Percentiles rank a stretch among this genome's conserved stretches.
Conservation (phyloP, 176 grass and related monocot species). For the Phragmites australis region DNA sequence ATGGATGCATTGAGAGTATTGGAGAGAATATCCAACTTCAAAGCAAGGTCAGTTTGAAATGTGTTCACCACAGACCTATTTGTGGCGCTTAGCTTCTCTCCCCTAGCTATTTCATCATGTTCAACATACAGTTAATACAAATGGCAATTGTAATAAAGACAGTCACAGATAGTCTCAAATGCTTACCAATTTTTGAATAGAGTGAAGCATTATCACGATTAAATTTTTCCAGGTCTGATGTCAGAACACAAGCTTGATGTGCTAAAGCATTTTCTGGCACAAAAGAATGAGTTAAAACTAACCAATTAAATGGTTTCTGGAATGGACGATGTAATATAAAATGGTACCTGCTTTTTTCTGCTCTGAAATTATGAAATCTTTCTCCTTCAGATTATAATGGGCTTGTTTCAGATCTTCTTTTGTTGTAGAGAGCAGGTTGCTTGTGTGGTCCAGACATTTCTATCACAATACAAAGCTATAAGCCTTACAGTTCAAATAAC, state of each 20-base stretch:
- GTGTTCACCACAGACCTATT: conserved; percentile 84
- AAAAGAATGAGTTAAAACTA: conserved; percentile 9
- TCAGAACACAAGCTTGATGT: conserved; percentile 87
- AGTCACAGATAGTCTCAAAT: conserved; percentile 8
- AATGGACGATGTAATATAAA: background rate
- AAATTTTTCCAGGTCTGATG: conserved; percentile 88
- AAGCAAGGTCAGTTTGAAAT: conserved; percentile 70
- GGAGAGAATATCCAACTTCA: conserved; percentile 72
- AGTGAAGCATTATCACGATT: conserved; percentile 75
- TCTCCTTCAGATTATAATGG: conserved; percentile 79
- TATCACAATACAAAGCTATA: conserved; percentile 35
- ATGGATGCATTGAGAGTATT: conserved; percentile 69
- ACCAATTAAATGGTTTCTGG: background rate
- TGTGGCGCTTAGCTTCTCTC: conserved; percentile 69
- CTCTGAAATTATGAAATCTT: conserved; percentile 84
- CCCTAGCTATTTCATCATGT: conserved; percentile 56
- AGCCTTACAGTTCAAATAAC: conserved; percentile 1
- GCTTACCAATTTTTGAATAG: conserved; percentile 83
- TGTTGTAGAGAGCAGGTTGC: conserved; percentile 63
- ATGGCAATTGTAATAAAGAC: background rate
- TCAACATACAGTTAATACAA: conserved; percentile 13
- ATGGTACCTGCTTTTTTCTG: conserved; percentile 89
- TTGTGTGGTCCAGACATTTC: conserved; percentile 88
- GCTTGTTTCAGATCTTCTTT: conserved; percentile 89
- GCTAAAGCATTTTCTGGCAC: conserved; percentile 89